A percentile compares a stretch with the other conserved stretches of the same genome.
These are phyloP conservation scores for Acacia acuminata DNA, from an alignment of 306 rosid genomes.

Conservation along the genomic window DNA sequence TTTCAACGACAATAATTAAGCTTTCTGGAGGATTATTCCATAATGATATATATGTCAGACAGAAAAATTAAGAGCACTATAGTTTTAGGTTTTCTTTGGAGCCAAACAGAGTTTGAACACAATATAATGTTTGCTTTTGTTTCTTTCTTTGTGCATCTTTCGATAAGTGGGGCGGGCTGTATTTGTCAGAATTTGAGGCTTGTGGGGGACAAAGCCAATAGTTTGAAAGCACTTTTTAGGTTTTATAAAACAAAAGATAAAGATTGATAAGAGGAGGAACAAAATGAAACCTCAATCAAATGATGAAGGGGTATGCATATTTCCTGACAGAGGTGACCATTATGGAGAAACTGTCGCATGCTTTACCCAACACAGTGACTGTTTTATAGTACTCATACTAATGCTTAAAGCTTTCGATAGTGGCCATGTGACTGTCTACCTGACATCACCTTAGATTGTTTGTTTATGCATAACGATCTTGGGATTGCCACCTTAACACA, in stretches of 20 bases:
- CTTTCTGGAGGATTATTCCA: not conserved
- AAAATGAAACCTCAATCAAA: constrained; percentile 51
- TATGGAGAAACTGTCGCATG: constrained; percentile 90
- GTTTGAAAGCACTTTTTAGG: constrained; percentile 17
- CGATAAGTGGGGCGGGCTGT: constrained; percentile 31
- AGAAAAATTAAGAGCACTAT: not conserved
- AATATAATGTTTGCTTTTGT: not conserved
- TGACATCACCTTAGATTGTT: constrained; percentile 50
- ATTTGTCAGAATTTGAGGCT: constrained; percentile 34
- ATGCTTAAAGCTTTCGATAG: constrained; percentile 30
- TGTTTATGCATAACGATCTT: constrained; percentile 33
- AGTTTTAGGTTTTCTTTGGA: not conserved
- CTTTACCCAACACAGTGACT: constrained; percentile 70
- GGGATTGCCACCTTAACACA: constrained; percentile 62
- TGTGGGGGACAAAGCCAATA: constrained; percentile 24
- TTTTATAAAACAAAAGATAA: constrained; percentile 55
- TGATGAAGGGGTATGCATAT: constrained; percentile 33
- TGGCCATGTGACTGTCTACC: constrained; percentile 54
- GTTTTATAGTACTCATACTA: constrained; percentile 11
- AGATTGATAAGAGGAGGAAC: constrained; percentile 42
- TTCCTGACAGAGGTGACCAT: constrained; percentile 58
- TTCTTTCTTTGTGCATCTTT: not conserved
- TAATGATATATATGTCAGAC: not conserved
- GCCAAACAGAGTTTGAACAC: constrained; percentile 21
- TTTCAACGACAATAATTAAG: not conserved